Conservation (phyloP, 2,329 filamentous ascomycete genomes). For the Neurospora sp. region DNA sequence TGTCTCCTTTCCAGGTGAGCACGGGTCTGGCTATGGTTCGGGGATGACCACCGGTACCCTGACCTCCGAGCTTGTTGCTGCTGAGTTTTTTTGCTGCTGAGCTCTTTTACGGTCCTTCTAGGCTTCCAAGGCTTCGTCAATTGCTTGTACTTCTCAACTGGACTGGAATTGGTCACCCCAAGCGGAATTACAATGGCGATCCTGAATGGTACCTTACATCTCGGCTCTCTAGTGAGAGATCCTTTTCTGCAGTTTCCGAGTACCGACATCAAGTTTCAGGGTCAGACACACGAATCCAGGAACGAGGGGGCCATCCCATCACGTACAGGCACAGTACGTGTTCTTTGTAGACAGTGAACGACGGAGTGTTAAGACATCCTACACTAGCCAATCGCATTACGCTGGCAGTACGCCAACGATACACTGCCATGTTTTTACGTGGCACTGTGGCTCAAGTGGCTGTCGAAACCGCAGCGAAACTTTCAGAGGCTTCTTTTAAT, state of each 20-base stretch:
- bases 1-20: background rate
- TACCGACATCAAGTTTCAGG: conserved; percentile 1
- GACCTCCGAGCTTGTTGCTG: background rate
- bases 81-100: no score
- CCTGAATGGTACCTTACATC: conserved; percentile 21
- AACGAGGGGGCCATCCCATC: background rate
- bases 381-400: background rate
- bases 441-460: background rate
- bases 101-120: background rate
- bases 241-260: background rate
- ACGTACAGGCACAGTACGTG: background rate
- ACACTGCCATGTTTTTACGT: background rate
- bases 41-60: background rate
- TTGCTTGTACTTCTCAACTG: background rate
- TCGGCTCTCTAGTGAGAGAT: background rate
- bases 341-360: background rate
- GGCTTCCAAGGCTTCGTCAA: background rate
- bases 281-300: background rate
- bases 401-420: background rate
- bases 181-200: conserved; percentile 3
- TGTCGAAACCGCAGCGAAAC: background rate
- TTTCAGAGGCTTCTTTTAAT: background rate
- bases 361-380: background rate
- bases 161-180: background rate
- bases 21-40: background rate